These are phyloP conservation scores for Durio zibethinus DNA, from an alignment of 345 rosid species.

Conservation along the genomic window DNA sequence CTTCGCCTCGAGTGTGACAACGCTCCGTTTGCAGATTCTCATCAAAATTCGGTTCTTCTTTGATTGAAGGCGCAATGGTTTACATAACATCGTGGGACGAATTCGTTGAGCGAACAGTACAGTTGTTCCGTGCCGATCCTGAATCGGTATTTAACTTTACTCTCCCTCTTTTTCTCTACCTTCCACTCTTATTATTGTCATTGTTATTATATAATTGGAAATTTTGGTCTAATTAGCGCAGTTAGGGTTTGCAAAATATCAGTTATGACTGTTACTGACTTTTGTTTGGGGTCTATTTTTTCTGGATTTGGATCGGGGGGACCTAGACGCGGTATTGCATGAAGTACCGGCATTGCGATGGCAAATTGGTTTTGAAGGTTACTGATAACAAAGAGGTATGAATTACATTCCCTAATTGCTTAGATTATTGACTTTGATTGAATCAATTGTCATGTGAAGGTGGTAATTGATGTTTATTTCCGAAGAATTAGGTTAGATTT, in stretches of 20 bases:
- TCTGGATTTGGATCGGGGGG: conserved; percentile 19
- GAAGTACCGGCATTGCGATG: conserved; percentile 93
- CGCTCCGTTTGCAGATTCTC: not conserved
- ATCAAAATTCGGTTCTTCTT: not conserved
- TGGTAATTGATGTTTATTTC: not conserved
- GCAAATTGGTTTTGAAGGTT: conserved; percentile 95
- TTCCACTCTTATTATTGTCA: not conserved
- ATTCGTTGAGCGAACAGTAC: conserved; percentile 73
- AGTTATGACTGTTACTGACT: not conserved
- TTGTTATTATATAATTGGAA: not conserved
- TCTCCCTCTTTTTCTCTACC: not conserved
- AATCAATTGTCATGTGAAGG: not conserved
- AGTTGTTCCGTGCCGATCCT: conserved; percentile 85
- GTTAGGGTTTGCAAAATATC: not conserved
- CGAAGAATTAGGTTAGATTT: not conserved
- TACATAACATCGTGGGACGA: conserved; percentile 83
- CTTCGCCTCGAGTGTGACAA: not conserved
- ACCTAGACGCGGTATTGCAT: conserved; percentile 78
- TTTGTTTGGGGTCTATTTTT: not conserved
- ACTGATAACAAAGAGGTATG: conserved; percentile 92
- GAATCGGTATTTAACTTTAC: conserved; percentile 53
- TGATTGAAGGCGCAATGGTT: conserved; percentile 45
- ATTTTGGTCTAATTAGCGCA: not conserved
- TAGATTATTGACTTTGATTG: not conserved
- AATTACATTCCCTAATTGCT: not conserved